Base-by-base conservation (phyloP, 768 basidiomycete species). In the Auriscalpium microsporum region DNA sequence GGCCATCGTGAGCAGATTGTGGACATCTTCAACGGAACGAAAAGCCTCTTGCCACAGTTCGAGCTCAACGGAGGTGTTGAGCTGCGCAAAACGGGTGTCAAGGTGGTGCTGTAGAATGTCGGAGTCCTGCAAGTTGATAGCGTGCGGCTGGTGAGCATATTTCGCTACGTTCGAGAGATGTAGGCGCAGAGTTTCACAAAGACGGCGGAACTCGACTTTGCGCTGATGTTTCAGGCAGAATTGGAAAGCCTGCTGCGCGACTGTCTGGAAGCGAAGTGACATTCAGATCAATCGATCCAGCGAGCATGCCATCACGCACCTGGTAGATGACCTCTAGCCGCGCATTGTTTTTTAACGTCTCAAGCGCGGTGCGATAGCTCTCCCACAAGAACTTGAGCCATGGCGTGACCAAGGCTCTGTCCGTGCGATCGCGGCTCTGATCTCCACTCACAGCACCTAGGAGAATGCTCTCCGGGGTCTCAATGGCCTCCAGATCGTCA, bases 311-410 rank as follows among this genome's bases (percentile, higher is more conserved):
- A 37, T 10, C 13, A 53, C 83, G 54, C 48, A 89, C 92, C 79
- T 97, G 95, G 73, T 99, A 99, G 58, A 98, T 91, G 16, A 76
- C 73, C 72, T 99, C 95, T 40, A 98, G 72, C 16, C 95, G 76
- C 16, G 92, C 89, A 65, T 96, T 97, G 68, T 96, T 95, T 69
- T 97, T 95, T 61, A 97, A 78, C 2, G 94, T 94, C 74, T 98
- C 95, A 44, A 99, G 75, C 1, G 89, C 92, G 17, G 92, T 96
- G 55, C 95, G 84, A 68, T 97, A 97, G 63, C 90, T 91, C 76
- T 98, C 95, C 94, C 94, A 98, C n/a, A 94, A 78, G 71, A 97
- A 96, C 67, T 94, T 94, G 67, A 98, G 86, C 86, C 94, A 96
- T 0, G 95, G 95, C 0, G 93, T 96, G 60, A 99, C 93, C 51